Evolutionary conservation across 164 flowering plant genomes (phyloP).

Genomic region (Kingdonia uniflora): DNA sequence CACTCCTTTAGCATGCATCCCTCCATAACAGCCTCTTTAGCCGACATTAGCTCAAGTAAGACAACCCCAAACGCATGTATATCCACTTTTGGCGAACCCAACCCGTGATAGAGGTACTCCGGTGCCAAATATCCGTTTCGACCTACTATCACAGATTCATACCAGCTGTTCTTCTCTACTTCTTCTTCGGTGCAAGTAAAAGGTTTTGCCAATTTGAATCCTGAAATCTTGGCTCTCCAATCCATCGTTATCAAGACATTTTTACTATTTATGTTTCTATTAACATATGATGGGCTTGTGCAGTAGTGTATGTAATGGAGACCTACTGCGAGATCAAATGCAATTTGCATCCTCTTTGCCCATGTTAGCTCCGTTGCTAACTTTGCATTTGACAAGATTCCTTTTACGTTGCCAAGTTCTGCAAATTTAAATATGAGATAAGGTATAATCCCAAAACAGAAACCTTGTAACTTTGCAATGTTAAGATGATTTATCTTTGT

Average conservation of each 20-base stretch:
- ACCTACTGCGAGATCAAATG: slow-evolving; percentile 48
- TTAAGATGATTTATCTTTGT: slow-evolving; percentile 58
- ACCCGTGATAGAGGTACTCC: slow-evolving; percentile 26
- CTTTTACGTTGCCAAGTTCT: slow-evolving; percentile 41
- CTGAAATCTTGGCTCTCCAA: slow-evolving; percentile 51
- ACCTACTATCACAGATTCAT: slow-evolving; percentile 21
- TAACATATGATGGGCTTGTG: slow-evolving; percentile 43
- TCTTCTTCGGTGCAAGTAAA: slow-evolving; percentile 6
- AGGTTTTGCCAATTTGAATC: slow-evolving; percentile 27
- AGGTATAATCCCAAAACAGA: slow-evolving; percentile 31
- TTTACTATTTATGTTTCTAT: slow-evolving; percentile 31
- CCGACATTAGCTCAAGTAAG: slow-evolving; percentile 57
- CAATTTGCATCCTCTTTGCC: slow-evolving; percentile 40
- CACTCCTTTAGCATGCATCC: slow-evolving; percentile 23
- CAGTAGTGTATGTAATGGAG: slow-evolving; percentile 57
- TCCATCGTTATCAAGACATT: slow-evolving; percentile 37
- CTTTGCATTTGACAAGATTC: slow-evolving; percentile 24
- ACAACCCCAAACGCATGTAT: slow-evolving; percentile 56
- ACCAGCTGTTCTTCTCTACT: slow-evolving; percentile 7
- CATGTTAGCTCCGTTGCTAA: slow-evolving; percentile 27
- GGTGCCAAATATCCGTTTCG: slow-evolving; percentile 39
- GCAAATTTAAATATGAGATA: slow-evolving; percentile 47
- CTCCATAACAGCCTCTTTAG: slow-evolving; percentile 23
- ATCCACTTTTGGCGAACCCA: slow-evolving; percentile 38
- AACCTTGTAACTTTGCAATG: slow-evolving; percentile 41